Conservation (phyloP, 768 basidiomycete species). For the Clavaria fumosa region DNA sequence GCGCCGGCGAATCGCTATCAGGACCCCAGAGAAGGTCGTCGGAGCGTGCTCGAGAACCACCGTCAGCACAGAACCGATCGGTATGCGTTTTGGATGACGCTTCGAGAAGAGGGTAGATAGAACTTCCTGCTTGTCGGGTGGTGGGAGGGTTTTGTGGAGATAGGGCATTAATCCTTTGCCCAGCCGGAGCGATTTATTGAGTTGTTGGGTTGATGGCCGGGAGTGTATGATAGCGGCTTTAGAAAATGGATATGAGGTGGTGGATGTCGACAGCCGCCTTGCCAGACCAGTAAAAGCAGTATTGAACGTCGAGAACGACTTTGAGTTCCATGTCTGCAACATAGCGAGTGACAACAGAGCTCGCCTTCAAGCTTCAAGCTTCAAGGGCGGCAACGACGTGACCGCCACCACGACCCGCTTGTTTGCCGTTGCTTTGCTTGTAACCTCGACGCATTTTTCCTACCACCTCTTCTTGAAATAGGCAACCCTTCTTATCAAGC, state of each 20-base stretch:
- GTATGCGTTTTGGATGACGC: constrained; percentile 48
- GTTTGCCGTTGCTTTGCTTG: no score
- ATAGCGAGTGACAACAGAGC: no score
- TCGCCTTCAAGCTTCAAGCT: no score
- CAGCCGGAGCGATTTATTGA: constrained; percentile 31
- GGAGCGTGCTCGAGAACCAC: constrained; percentile 67
- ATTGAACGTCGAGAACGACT: no score
- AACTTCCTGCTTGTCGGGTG: constrained; percentile 54
- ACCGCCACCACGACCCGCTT: no score
- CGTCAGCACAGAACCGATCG: constrained; percentile 76
- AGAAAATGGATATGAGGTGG: constrained; percentile 54
- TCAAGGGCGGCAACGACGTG: no score
- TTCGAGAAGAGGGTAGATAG: constrained; percentile 58
- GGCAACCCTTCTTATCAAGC: no score
- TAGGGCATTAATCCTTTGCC: constrained; percentile 74
- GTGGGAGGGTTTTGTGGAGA: constrained; percentile 46
- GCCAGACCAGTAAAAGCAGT: constrained; percentile 23
- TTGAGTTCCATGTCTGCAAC: no score
- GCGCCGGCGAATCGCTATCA: constrained; percentile 67
- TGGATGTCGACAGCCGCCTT: constrained; percentile 33
- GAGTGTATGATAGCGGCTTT: constrained; percentile 43
- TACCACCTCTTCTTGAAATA: no score
- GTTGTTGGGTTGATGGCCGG: constrained; percentile 25
- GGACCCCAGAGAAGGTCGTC: constrained; percentile 75
- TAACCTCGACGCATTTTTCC: no score